These are phyloP conservation scores for Luzula sylvatica DNA, from an alignment of 176 grass and related monocot species.

Conservation along the genomic window DNA sequence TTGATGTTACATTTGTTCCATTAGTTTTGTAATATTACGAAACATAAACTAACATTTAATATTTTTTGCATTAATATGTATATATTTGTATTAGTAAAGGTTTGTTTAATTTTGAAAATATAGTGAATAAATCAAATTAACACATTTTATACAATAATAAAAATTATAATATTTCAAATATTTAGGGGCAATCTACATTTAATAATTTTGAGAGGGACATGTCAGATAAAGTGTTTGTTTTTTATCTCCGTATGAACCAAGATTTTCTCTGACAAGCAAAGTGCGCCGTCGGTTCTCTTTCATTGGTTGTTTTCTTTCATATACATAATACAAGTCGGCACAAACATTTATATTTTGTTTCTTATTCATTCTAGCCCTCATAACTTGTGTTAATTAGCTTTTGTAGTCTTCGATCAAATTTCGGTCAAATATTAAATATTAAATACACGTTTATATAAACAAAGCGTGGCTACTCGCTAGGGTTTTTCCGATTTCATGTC, in stretches of 20 bases:
- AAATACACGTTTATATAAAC: neutral
- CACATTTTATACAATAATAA: too few species aligned
- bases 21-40: too few species aligned
- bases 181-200: neutral
- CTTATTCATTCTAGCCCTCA: neutral
- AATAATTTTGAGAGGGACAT: neutral
- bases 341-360: neutral
- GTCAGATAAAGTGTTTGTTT: neutral
- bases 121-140: too few species aligned
- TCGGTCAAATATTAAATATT: neutral
- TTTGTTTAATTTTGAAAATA: too few species aligned
- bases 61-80: too few species aligned
- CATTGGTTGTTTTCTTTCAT: constrained; percentile 2
- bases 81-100: too few species aligned
- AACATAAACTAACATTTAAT: too few species aligned
- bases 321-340: neutral
- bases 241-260: neutral
- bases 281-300: constrained; percentile 16
- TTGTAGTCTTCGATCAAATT: too few species aligned
- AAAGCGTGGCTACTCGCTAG: neutral
- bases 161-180: neutral
- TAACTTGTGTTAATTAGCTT: neutral
- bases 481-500: neutral
- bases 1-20: too few species aligned
- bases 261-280: neutral